These are phyloP conservation scores for Pistacia atlantica DNA, from an alignment of 345 rosid genomes.

Conservation along the genomic window DNA sequence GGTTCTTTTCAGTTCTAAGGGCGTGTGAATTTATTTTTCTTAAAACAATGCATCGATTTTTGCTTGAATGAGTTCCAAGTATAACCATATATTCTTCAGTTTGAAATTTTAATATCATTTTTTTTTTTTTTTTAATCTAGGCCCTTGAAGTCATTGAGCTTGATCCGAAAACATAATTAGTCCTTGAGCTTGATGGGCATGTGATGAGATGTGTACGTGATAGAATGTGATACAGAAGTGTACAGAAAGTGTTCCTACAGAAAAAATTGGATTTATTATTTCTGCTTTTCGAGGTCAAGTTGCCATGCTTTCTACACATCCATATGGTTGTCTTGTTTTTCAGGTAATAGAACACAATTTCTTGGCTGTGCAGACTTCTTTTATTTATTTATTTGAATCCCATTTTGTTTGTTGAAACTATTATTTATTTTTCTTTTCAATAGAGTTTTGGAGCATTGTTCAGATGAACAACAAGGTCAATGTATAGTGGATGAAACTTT, in stretches of 20 bases:
- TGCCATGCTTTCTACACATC: constrained; percentile 84
- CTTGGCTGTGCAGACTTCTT: constrained; percentile 13
- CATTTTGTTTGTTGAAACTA: constrained; percentile 2
- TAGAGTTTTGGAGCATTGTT: constrained; percentile 94
- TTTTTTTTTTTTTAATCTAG: constrained; percentile 34
- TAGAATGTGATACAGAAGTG: constrained; percentile 97
- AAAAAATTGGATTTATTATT: constrained; percentile 77
- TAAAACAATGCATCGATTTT: neutral
- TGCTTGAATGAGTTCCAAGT: constrained; percentile 7
- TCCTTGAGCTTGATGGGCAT: constrained; percentile 88
- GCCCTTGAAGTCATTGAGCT: constrained; percentile 96
- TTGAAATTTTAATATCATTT: neutral
- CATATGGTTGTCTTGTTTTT: constrained; percentile 97
- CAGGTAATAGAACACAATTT: constrained; percentile 52
- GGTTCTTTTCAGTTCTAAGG: no score
- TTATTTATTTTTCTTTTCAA: constrained; percentile 24
- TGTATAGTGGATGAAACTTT: no score
- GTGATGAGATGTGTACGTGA: constrained; percentile 92
- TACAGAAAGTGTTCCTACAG: constrained; percentile 77
- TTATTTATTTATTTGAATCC: constrained; percentile 4
- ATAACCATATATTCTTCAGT: neutral
- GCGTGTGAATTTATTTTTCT: neutral
- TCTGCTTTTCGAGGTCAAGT: constrained; percentile 88
- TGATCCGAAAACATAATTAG: constrained; percentile 77
- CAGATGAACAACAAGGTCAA: constrained; percentile 7